Evolutionary conservation across 108 stramenopile genomes (phyloP), one percentile per base, ranked within the genome.

Genomic region (Skeletonema menzelii): DNA sequence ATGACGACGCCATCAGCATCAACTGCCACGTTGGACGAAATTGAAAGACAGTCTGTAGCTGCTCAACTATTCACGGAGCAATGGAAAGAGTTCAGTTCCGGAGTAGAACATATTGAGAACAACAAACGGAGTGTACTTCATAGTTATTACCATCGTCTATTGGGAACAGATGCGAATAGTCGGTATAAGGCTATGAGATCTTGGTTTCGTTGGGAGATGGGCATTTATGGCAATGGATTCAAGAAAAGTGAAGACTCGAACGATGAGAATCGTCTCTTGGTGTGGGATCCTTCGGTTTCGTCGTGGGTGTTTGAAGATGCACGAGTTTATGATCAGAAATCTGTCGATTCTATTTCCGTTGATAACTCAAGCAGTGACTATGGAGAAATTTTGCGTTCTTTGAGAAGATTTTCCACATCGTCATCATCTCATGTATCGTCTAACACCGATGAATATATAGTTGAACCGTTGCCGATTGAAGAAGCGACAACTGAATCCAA

Each of bases 161-260:
- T 87, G 58, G 79, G 75, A 66, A 35, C 49, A 5, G 85, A 88
- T 61, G 63, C 64, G 30, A 44, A 65, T 10, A 46, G 58, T 5
- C 84, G 88, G 24, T 47, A 63, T 35, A 26, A 28, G 11, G 86
- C 87, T 26, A 84, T 83, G 8, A 49, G 63, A 56, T 70, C 82
- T n/a, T 92, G 91, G 91, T 69, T 80, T 57, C 62, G 56, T 34
- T 92, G 86, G 84, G 91, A 92, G 81, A 81, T 81, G 71, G 61
- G 67, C 8, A 77, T 86, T 44, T 79, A 75, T 55, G 68, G 77
- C 3, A 56, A 38, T 12, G 73, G 72, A 17, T 59, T 73, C 55
- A 72, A 10, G 24, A 40, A 65, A 17, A 19, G 38, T 14, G 59
- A 57, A 56, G 17, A 12, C 28, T 32, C 42, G 15, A 40, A 73